phyloP scores from a whole-genome alignment of 305 asterid species.

The Solanum hybrid region DNA sequence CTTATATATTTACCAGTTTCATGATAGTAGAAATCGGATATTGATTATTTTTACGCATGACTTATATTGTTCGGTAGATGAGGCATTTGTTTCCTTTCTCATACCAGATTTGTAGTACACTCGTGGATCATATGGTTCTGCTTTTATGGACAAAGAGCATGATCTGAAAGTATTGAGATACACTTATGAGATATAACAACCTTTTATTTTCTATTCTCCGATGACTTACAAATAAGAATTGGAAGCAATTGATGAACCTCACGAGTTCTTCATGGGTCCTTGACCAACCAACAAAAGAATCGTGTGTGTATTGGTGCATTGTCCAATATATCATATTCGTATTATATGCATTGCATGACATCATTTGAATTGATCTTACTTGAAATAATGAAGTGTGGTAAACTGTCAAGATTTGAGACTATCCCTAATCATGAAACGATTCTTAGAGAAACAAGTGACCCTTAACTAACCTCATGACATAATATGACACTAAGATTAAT shows the following conservation, averaged over 20 bases:
- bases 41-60: not conserved
- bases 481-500: not conserved
- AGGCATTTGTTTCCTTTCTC: not conserved
- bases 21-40: not conserved
- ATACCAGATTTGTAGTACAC: not conserved
- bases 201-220: too few species aligned
- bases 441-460: not conserved
- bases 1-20: too few species aligned
- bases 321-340: not conserved
- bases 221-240: not conserved
- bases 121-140: not conserved
- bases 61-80: too few species aligned
- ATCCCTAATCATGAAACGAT: not conserved
- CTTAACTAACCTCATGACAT: not conserved
- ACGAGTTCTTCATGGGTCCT: not conserved
- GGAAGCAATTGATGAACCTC: not conserved
- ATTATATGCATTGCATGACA: not conserved
- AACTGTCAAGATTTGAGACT: not conserved
- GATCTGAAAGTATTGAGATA: too few species aligned
- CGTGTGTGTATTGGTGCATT: not conserved
- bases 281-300: not conserved
- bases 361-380: not conserved
- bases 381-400: not conserved
- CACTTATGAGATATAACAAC: not conserved
- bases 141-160: not conserved